Percentiles rank a stretch among this genome's conserved stretches.
Conservation (phyloP, 2,329 filamentous ascomycete genomes). For the Diplocarpon rosae region DNA sequence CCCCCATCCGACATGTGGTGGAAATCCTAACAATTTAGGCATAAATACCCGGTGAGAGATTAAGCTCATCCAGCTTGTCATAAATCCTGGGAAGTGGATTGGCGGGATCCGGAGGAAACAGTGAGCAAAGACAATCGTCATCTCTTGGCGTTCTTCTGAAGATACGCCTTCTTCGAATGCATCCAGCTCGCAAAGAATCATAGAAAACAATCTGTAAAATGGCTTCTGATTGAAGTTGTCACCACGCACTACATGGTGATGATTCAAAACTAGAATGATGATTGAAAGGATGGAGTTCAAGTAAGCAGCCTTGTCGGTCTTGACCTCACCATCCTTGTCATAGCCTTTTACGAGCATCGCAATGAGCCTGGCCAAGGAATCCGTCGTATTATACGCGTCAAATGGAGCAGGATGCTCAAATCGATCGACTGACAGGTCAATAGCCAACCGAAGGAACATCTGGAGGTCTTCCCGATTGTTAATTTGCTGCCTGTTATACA, state of each 20-base stretch:
- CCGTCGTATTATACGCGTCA: slow-evolving; percentile 51
- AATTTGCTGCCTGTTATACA: slow-evolving; percentile 65
- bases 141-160: slow-evolving; percentile 52
- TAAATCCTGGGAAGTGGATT: slow-evolving; percentile 66
- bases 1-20: slow-evolving; percentile 62
- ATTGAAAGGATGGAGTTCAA: slow-evolving; percentile 69
- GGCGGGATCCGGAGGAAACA: slow-evolving; percentile 68
- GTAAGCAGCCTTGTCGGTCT: slow-evolving; percentile 55
- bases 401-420: slow-evolving; percentile 61
- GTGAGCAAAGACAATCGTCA: slow-evolving; percentile 61
- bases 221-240: slow-evolving; percentile 79
- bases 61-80: slow-evolving; percentile 74
- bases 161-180: slow-evolving; percentile 45
- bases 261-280: slow-evolving; percentile 70
- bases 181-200: slow-evolving; percentile 67
- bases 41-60: slow-evolving; percentile 79
- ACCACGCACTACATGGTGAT: slow-evolving; percentile 70
- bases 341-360: slow-evolving; percentile 63
- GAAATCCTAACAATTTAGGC: slow-evolving; percentile 60
- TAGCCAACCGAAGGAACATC: slow-evolving; percentile 66
- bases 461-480: slow-evolving; percentile 65
- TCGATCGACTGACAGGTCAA: slow-evolving; percentile 67
- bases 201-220: slow-evolving; percentile 83
- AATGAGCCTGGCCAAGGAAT: slow-evolving; percentile 75
- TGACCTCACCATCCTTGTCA: slow-evolving; percentile 45